A percentile compares a stretch with the other conserved stretches of the same genome.
Evolutionary conservation across 768 basidiomycete genomes (phyloP).

Genomic region (Trametes villosa): DNA sequence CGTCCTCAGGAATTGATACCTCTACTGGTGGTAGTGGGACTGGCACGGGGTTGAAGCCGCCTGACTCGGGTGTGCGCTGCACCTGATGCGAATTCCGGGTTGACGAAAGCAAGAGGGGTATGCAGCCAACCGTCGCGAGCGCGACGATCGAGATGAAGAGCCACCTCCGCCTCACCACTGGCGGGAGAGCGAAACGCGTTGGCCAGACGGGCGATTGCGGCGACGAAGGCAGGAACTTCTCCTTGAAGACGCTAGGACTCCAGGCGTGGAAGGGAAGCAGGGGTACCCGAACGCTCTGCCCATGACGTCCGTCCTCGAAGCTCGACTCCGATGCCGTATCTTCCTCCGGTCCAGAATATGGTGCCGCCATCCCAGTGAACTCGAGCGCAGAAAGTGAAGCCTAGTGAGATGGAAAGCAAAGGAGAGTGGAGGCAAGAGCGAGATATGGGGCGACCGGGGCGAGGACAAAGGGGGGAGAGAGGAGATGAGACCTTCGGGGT

Average conservation of each 20-base stretch:
- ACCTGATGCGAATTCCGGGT: not conserved
- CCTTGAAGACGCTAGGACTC: conserved; percentile 9
- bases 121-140: not conserved
- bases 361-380: not conserved
- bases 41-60: not conserved
- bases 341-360: not conserved
- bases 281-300: conserved; percentile 1
- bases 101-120: not conserved
- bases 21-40: not conserved
- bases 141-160: not conserved
- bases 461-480: not conserved
- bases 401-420: not conserved
- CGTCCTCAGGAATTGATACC: not conserved
- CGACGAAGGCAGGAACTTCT: conserved; percentile 4
- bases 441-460: not conserved
- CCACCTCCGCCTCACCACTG: not conserved
- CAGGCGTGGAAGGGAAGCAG: conserved; percentile 8
- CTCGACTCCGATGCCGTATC: conserved; percentile 5
- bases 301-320: conserved; percentile 4
- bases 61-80: not conserved
- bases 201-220: not conserved
- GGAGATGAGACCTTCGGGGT: not conserved
- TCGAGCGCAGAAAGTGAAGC: not conserved
- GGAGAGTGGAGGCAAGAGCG: not conserved
- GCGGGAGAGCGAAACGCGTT: not conserved